phyloP scores from a whole-genome alignment of 148 eudicot genomes.

The Heliosperma pusillum region DNA sequence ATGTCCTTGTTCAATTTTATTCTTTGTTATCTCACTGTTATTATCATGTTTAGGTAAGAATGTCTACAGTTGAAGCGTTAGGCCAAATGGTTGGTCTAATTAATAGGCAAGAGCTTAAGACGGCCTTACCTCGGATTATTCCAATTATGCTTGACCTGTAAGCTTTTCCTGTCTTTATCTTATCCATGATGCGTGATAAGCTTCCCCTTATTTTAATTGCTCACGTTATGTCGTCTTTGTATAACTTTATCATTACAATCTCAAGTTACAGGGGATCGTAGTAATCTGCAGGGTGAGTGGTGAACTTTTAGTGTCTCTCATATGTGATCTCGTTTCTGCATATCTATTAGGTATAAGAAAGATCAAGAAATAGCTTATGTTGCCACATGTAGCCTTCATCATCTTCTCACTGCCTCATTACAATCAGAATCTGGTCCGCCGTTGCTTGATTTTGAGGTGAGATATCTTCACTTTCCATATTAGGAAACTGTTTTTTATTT shows the following conservation, averaged over 20 bases:
- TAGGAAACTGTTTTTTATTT: background rate
- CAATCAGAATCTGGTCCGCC: conserved; percentile 90
- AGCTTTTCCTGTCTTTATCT: conserved; percentile 30
- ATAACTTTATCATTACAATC: conserved; percentile 2
- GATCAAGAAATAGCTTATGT: conserved; percentile 74
- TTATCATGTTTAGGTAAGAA: conserved; percentile 49
- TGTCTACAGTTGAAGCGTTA: conserved; percentile 82
- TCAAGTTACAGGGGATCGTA: background rate
- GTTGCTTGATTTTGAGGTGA: conserved; percentile 91
- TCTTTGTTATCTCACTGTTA: background rate
- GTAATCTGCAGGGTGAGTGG: background rate
- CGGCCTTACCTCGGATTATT: conserved; percentile 85
- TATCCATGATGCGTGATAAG: background rate
- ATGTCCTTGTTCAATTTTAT: background rate
- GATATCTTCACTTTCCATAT: background rate
- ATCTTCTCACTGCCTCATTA: conserved; percentile 79
- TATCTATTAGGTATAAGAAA: conserved; percentile 60
- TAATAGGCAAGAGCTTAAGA: conserved; percentile 68
- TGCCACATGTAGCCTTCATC: conserved; percentile 84
- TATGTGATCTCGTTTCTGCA: background rate
- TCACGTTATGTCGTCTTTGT: background rate
- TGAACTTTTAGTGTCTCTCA: background rate
- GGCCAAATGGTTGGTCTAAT: conserved; percentile 95
- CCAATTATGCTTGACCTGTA: conserved; percentile 91
- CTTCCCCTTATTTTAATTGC: conserved; percentile 3